phyloP scores from a whole-genome alignment of 225 moss, liverwort and hornwort species.

The Ulota crispa region DNA sequence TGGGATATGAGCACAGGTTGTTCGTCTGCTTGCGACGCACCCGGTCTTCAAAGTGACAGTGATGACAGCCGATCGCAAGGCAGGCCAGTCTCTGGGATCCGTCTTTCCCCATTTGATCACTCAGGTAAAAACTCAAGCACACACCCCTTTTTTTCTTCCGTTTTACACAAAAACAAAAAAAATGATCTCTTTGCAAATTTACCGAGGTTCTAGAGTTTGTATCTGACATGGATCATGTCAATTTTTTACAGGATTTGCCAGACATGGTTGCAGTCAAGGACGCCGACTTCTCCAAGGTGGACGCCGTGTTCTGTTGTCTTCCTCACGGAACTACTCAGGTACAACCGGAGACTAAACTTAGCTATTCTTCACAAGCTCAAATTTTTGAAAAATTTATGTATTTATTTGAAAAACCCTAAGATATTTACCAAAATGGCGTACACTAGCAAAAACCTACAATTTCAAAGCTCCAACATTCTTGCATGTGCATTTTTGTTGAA shows the following conservation, averaged over 20 bases:
- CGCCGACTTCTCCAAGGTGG: constrained; percentile 86
- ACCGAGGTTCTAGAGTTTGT: neutral
- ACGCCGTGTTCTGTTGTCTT: constrained; percentile 90
- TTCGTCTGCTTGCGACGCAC: constrained; percentile 79
- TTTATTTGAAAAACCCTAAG: too few relatives aligned
- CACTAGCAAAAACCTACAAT: too few relatives aligned
- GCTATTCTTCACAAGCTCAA: too few relatives aligned
- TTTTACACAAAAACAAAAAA: neutral
- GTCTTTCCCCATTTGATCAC: constrained; percentile 88
- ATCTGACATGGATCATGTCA: neutral
- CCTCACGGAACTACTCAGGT: constrained; percentile 96
- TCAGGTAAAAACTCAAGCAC: constrained; percentile 42
- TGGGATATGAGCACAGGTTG: constrained; percentile 55
- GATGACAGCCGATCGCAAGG: constrained; percentile 95
- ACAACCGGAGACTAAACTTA: too few relatives aligned
- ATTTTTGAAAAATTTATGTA: too few relatives aligned
- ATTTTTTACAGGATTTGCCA: constrained; percentile 62
- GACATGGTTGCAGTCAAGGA: constrained; percentile 86
- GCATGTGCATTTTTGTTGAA: neutral
- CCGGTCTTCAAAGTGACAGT: constrained; percentile 70
- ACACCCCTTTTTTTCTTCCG: neutral
- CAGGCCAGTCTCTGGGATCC: constrained; percentile 75
- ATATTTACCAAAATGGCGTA: too few relatives aligned
- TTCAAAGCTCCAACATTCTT: neutral
- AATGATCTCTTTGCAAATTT: neutral